Conservation (phyloP, 192 early-diverging fungal genomes). For the Linnemannia exigua region DNA sequence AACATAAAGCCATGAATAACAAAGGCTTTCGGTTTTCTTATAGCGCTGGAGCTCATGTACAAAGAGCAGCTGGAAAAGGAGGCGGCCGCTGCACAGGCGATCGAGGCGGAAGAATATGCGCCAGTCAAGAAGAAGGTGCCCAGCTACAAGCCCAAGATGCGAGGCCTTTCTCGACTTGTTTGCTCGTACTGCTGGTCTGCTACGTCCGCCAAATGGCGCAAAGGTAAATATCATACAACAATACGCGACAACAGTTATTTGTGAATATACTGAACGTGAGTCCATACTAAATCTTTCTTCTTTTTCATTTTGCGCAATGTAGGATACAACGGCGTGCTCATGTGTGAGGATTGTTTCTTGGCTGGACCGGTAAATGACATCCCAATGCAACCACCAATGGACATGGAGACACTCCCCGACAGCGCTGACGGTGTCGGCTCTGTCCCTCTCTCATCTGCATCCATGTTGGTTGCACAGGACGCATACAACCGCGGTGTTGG, state of each 20-base stretch:
- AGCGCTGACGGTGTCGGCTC: not conserved
- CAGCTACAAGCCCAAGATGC: constrained; percentile 51
- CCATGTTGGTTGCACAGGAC: not conserved
- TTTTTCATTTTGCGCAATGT: not conserved
- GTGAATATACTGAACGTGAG: too few relatives aligned
- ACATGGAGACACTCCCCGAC: not conserved
- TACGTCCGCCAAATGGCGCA: constrained; percentile 71
- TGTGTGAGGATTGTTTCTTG: constrained; percentile 79
- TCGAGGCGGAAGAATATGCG: constrained; percentile 16
- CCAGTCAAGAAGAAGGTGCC: constrained; percentile 30
- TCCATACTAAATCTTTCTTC: too few relatives aligned
- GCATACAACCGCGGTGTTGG: constrained; percentile 36
- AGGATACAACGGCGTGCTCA: constrained; percentile 80
- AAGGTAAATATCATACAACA: constrained; percentile 55
- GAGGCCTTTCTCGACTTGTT: constrained; percentile 29
- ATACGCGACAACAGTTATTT: not conserved
- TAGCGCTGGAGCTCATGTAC: constrained; percentile 43
- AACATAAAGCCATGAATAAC: too few relatives aligned
- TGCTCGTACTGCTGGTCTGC: constrained; percentile 78
- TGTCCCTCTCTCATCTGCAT: not conserved
- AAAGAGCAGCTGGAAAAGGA: constrained; percentile 45
- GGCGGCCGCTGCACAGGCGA: constrained; percentile 24
- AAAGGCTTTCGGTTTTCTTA: not conserved
- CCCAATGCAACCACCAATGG: constrained; percentile 27
- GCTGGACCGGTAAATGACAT: constrained; percentile 64